Base-by-base conservation (phyloP, 306 rosid genomes). In the Sophora flavescens region DNA sequence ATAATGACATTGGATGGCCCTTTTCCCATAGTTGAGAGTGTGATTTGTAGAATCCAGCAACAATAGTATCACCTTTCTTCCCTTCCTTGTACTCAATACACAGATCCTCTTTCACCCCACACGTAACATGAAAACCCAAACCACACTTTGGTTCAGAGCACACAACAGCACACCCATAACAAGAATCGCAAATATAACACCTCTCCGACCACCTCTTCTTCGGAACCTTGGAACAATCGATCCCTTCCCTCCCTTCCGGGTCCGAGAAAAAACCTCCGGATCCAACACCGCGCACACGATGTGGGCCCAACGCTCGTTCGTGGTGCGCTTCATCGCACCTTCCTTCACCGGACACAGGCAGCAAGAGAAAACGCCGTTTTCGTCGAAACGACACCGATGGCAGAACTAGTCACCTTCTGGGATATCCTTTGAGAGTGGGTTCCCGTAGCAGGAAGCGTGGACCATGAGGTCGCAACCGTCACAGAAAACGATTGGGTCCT, bases 401-500 rank as follows among this genome's bases (percentile, higher is more conserved):
- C 97, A 91, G 56, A 89, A 91, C 98, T 97, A 93, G 53, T 93
- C 92, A 0, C 91, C 97, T 0, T 88, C 89, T 0, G 97, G 97
- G 35, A 95, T 78, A 0, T 74, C 68, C 14, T 86, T 84, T 0
- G 82, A 67, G 0, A 91, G 82, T 0, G 97, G 99, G 58, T 80
- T 79, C 0, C 97, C 99, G 63, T 95, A 95, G 82, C 97, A 95
- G 0, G 96, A 84, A 30, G 93, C 92, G 71, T 95, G 96, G 1
- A 95, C 97, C 96, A 88, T 95, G 28, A 92, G 77, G 64, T 95
- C 86, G 30, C 99, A 95, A 6, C 97, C 96, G 47, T 92, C 99
- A 33, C 97, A 95, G 4, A 95, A 48, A 12, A 95, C 99, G 6
- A 92, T 94, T 33, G 98, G 97, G 44, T 94, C 95, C 0, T 78